Evolutionary conservation across 306 rosid species (phyloP).

Genomic region (Prunus kanzakura): DNA sequence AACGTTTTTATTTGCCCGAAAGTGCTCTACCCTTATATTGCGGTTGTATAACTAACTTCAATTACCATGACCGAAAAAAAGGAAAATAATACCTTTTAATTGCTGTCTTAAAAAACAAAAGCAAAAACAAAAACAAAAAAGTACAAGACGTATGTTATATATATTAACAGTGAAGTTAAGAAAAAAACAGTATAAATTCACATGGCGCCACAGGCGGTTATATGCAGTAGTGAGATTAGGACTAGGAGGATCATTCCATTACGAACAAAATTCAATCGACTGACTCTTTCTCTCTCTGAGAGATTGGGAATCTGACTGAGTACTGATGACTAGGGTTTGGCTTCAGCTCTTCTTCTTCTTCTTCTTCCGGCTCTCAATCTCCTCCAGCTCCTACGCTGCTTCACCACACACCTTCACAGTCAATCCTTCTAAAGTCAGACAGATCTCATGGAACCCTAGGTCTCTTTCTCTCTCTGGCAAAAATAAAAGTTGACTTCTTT

Average conservation of each 20-base stretch:
- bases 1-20: too few relatives aligned
- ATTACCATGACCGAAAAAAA: too few relatives aligned
- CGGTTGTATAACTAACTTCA: too few relatives aligned
- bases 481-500: not conserved
- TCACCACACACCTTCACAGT: constrained; percentile 73
- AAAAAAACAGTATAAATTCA: too few relatives aligned
- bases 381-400: constrained; percentile 56
- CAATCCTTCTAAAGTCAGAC: constrained; percentile 88
- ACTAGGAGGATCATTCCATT: not conserved
- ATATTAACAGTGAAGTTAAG: too few relatives aligned
- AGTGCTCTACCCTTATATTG: too few relatives aligned
- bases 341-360: constrained; percentile 24
- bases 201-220: not conserved
- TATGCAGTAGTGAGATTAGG: not conserved
- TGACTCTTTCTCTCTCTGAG: not conserved
- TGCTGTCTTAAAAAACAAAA: too few relatives aligned
- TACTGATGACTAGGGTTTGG: constrained; percentile 37
- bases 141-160: too few relatives aligned
- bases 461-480: constrained; percentile 18
- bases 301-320: constrained; percentile 13
- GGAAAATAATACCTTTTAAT: too few relatives aligned
- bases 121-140: too few relatives aligned
- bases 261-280: not conserved
- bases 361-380: constrained; percentile 36
- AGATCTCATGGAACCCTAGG: constrained; percentile 95